Base-by-base conservation (phyloP, 441 rosid species). In the Populus hybrid region DNA sequence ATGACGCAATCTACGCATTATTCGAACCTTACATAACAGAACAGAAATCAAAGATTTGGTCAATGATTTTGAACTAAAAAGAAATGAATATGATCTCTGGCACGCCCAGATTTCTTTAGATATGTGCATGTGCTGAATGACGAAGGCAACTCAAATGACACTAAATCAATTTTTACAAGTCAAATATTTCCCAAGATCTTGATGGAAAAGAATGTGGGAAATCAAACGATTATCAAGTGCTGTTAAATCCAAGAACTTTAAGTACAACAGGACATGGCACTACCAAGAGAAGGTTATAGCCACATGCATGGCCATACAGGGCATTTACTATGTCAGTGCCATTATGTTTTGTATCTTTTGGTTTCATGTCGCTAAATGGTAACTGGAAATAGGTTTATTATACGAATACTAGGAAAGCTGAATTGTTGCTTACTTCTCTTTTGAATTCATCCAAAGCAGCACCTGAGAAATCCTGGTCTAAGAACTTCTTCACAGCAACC, bases 381-480 rank as follows among this genome's bases (percentile, higher is more conserved):
- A 69, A 35, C 10, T 40, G n/a, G 76, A 81, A 32, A 69, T 32
- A 32, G 70, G 46, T 30, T 26, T 35, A 30, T 9, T 23, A 38
- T 26, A 79, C 18, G 67, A 16, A 75, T 35, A 80, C 21, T 18
- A 70, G 20, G 73, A 73, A 61, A 16, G 75, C 61, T 69, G 69
- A 77, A 11, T 12, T 77, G 75, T 82, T 78, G 82, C 96, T 93
- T 92, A 94, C 99, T 88, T 96, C 99, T 80, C 98, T 89, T 86
- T 88, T 94, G 84, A 96, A 96, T 89, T 96, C 99, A 68, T 88
- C 94, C 84, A 96, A 88, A 79, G 98, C 98, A 82, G 91, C 98
- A 70, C 98, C 99, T 28, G 97, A 96, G 91, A 96, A 94, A 87
- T 94, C 99, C 87, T 96, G 99, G 82, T 96, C 99, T 84, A 96